phyloP scores from a whole-genome alignment of 805 yeast genomes.

The Phaffomyces opuntiae region DNA sequence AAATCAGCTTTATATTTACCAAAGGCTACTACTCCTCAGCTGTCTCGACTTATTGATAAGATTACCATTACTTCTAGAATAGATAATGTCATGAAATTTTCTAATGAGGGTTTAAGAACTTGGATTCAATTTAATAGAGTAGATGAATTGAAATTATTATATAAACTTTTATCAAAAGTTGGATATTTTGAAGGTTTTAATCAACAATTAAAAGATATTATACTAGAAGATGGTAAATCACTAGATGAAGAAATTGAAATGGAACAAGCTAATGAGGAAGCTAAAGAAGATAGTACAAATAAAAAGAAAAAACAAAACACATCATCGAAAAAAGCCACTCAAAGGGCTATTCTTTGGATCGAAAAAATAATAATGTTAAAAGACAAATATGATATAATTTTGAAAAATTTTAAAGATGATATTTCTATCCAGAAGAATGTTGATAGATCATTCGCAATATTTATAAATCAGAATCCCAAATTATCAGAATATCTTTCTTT shows the following conservation, averaged over 20 bases:
- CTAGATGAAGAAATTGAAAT: conserved; percentile 13
- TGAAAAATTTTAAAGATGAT: conserved; percentile 40
- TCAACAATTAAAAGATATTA: conserved; percentile 37
- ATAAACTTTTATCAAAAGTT: conserved; percentile 44
- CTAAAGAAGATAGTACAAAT: neutral
- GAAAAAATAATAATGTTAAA: conserved; percentile 47
- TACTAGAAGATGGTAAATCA: conserved; percentile 38
- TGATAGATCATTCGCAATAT: conserved; percentile 54
- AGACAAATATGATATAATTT: conserved; percentile 41
- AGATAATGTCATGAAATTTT: conserved; percentile 44
- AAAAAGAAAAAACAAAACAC: conserved; percentile 5
- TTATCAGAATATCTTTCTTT: conserved; percentile 50
- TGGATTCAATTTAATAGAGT: conserved; percentile 47
- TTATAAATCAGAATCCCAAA: conserved; percentile 44
- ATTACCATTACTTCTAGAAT: conserved; percentile 51
- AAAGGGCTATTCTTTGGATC: conserved; percentile 62
- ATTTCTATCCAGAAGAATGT: conserved; percentile 44
- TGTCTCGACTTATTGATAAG: conserved; percentile 50
- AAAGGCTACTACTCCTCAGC: conserved; percentile 42
- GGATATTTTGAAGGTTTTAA: conserved; percentile 48
- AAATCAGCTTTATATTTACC: conserved; percentile 51
- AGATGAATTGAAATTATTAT: conserved; percentile 40
- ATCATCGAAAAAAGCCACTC: conserved; percentile 28
- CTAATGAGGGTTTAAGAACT: conserved; percentile 47
- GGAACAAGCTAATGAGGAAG: conserved; percentile 19